A percentile compares a stretch with the other conserved stretches of the same genome.
These are phyloP conservation scores for Magnusiomyces ingens DNA, from an alignment of 1,139 yeast genomes.

Conservation along the genomic window DNA sequence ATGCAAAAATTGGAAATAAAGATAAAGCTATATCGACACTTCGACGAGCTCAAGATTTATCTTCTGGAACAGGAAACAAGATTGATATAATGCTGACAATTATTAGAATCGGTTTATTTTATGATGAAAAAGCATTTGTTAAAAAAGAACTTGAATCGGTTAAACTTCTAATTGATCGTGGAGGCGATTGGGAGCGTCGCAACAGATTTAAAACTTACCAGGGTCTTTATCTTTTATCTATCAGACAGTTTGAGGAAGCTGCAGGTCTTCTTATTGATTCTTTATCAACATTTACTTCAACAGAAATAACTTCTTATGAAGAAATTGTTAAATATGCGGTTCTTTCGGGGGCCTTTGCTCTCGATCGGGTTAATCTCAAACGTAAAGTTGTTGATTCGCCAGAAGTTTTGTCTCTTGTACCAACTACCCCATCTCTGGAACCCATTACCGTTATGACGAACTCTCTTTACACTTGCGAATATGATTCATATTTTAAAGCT, in stretches of 20 bases:
- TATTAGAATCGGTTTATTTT: conserved; percentile 82
- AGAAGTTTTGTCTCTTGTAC: conserved; percentile 74
- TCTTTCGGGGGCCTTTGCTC: conserved; percentile 73
- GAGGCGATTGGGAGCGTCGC: conserved; percentile 99
- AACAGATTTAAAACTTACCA: conserved; percentile 87
- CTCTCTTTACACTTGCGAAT: conserved; percentile 84
- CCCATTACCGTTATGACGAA: conserved; percentile 82
- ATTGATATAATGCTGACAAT: conserved; percentile 80
- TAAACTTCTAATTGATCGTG: conserved; percentile 74
- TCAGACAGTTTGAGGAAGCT: conserved; percentile 80
- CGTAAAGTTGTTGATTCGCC: conserved; percentile 87
- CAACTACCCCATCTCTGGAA: conserved; percentile 65
- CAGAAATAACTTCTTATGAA: conserved; percentile 84
- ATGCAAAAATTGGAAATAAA: conserved; percentile 76
- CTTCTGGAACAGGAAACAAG: conserved; percentile 84
- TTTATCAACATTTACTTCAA: conserved; percentile 92
- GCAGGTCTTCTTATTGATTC: conserved; percentile 81
- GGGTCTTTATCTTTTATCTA: conserved; percentile 78
- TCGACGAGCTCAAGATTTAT: conserved; percentile 66
- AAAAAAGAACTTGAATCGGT: conserved; percentile 70
- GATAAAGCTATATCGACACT: conserved; percentile 66
- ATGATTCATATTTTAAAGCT: conserved; percentile 69
- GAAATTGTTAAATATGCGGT: conserved; percentile 86
- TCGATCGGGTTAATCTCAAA: conserved; percentile 81
- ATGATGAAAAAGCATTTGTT: conserved; percentile 65